Percentiles rank a stretch among this genome's conserved stretches.
phyloP scores from a whole-genome alignment of 441 rosid genomes.

The Oxalis stricta region DNA sequence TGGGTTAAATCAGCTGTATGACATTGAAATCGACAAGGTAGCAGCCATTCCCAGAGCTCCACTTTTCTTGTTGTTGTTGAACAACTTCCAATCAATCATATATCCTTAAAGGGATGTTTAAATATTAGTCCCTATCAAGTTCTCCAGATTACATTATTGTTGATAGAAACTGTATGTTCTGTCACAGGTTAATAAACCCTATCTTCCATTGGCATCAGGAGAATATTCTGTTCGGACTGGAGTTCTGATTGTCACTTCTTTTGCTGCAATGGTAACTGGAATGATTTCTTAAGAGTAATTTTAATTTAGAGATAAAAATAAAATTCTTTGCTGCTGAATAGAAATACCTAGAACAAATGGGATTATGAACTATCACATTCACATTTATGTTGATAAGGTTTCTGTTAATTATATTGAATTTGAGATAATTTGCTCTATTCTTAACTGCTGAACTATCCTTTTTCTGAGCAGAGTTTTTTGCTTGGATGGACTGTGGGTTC shows the following conservation, averaged over 20 bases:
- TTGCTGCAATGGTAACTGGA: conserved; percentile 74
- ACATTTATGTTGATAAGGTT: neutral
- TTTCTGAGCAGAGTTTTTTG: conserved; percentile 65
- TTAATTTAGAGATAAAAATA: neutral
- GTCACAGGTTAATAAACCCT: conserved; percentile 85
- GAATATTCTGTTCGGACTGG: conserved; percentile 65
- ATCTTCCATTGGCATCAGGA: conserved; percentile 94
- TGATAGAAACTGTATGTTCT: neutral
- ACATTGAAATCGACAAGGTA: conserved; percentile 96
- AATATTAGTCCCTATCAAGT: neutral
- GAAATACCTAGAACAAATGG: no score
- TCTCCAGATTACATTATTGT: conserved; percentile 1
- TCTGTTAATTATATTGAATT: neutral
- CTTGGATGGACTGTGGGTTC: conserved; percentile 85
- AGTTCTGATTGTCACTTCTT: conserved; percentile 42
- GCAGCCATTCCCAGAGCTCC: no score
- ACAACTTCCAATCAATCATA: no score
- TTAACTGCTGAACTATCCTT: neutral
- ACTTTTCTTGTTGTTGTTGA: no score
- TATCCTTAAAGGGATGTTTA: neutral
- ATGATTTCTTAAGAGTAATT: no score
- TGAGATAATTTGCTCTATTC: no score
- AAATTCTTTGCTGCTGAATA: neutral
- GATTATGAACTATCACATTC: no score
- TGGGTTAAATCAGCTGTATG: conserved; percentile 81